Evolutionary conservation across 2,329 filamentous ascomycete species (phyloP).

Genomic region (Venturiaceae sp.): DNA sequence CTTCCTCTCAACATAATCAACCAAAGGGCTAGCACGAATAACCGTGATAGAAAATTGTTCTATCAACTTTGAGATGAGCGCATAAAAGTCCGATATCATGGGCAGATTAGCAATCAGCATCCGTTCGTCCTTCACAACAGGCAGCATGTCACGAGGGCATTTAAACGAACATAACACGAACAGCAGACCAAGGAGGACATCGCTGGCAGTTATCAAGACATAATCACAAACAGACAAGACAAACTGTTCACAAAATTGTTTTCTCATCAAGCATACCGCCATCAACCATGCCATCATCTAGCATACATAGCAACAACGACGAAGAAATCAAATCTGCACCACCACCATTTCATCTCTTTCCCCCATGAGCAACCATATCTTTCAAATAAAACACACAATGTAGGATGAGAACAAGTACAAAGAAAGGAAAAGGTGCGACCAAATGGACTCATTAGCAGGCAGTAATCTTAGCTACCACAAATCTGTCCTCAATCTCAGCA

Average conservation of each 20-base stretch:
- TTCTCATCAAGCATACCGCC: neutral
- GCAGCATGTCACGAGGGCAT: too few relatives aligned
- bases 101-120: too few relatives aligned
- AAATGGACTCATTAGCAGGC: neutral
- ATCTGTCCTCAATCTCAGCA: constrained; percentile 3
- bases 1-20: too few relatives aligned
- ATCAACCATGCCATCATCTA: neutral
- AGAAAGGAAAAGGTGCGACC: neutral
- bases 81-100: too few relatives aligned
- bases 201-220: too few relatives aligned
- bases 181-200: too few relatives aligned
- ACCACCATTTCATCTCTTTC: neutral
- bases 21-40: too few relatives aligned
- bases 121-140: too few relatives aligned
- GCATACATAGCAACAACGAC: neutral
- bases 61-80: too few relatives aligned
- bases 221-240: neutral
- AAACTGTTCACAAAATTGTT: constrained; percentile 1
- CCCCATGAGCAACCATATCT: neutral
- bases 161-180: too few relatives aligned
- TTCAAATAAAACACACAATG: neutral
- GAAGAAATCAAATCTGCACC: neutral
- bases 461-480: neutral
- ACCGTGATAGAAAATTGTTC: too few relatives aligned
- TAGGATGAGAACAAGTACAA: neutral